Conservation (phyloP, 1,284 basidiomycete species). For the Tilletia indica region DNA sequence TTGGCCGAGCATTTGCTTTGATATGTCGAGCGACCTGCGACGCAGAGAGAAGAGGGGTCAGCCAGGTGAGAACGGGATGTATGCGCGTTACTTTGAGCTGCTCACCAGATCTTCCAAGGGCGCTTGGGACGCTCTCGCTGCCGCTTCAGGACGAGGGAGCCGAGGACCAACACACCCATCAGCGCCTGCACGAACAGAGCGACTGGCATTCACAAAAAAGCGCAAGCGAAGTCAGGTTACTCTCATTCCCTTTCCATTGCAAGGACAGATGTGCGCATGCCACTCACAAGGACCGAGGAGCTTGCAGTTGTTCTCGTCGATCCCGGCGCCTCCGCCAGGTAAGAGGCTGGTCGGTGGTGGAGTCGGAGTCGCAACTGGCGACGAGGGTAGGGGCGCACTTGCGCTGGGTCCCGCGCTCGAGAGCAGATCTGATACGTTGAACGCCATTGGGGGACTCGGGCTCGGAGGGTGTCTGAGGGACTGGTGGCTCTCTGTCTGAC, state of each 20-base stretch:
- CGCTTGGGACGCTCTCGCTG: slow-evolving; percentile 79
- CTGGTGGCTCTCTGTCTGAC: too few species aligned
- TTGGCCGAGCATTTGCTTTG: slow-evolving; percentile 83
- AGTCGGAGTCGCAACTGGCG: not conserved
- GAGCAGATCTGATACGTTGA: too few species aligned
- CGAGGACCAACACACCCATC: slow-evolving; percentile 83
- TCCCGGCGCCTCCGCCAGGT: not conserved
- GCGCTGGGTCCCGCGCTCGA: not conserved
- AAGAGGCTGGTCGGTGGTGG: slow-evolving; percentile 5
- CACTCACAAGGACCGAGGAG: slow-evolving; percentile 42
- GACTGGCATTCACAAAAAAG: not conserved
- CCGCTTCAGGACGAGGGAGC: slow-evolving; percentile 81
- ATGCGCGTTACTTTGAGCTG: not conserved
- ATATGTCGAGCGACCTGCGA: slow-evolving; percentile 38
- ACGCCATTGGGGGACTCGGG: too few species aligned
- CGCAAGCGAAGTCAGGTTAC: too few species aligned
- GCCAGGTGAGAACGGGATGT: not conserved
- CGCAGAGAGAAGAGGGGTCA: not conserved
- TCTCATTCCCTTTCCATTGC: too few species aligned
- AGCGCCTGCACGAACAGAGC: slow-evolving; percentile 66
- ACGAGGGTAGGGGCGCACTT: not conserved
- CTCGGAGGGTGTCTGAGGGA: too few species aligned
- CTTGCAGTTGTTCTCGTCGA: slow-evolving; percentile 43
- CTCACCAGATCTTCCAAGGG: slow-evolving; percentile 86
- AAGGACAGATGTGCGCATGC: not conserved